These are phyloP conservation scores for Atkinsonella hypoxylon DNA, from an alignment of 2,329 filamentous ascomycete genomes.

Conservation along the genomic window DNA sequence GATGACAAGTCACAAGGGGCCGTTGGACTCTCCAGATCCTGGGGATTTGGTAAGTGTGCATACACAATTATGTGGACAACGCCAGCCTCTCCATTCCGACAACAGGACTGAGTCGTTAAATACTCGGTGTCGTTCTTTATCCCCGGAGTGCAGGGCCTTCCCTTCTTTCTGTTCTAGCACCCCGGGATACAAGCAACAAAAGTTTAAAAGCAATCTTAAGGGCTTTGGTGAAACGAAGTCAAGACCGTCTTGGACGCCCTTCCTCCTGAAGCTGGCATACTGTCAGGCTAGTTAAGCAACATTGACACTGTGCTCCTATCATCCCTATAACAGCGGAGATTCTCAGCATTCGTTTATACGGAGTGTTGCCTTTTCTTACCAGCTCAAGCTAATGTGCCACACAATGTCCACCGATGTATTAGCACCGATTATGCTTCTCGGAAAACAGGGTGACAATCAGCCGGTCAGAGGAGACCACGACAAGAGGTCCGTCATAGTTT, in stretches of 20 bases:
- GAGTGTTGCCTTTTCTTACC: too few species aligned
- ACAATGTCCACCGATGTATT: not conserved
- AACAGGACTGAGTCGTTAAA: not conserved
- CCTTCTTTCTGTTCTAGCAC: not conserved
- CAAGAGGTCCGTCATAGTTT: not conserved
- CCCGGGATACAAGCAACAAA: not conserved
- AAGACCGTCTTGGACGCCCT: not conserved
- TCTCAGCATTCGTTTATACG: not conserved
- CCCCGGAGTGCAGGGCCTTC: not conserved
- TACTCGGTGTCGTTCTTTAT: not conserved
- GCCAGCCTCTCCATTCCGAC: not conserved
- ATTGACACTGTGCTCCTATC: too few species aligned
- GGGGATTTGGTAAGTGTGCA: not conserved
- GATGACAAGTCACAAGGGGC: not conserved
- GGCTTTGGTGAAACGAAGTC: not conserved
- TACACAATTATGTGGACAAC: not conserved
- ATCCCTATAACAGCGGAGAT: not conserved
- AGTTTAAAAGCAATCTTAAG: not conserved
- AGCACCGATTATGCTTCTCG: not conserved
- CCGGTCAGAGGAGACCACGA: not conserved
- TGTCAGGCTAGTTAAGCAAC: not conserved
- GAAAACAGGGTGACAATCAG: not conserved
- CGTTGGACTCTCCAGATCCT: not conserved
- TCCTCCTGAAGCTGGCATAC: too few species aligned
- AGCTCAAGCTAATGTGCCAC: not conserved